Conservation (phyloP, 73 alveolate genomes). For the Paramecium biaurelia region DNA sequence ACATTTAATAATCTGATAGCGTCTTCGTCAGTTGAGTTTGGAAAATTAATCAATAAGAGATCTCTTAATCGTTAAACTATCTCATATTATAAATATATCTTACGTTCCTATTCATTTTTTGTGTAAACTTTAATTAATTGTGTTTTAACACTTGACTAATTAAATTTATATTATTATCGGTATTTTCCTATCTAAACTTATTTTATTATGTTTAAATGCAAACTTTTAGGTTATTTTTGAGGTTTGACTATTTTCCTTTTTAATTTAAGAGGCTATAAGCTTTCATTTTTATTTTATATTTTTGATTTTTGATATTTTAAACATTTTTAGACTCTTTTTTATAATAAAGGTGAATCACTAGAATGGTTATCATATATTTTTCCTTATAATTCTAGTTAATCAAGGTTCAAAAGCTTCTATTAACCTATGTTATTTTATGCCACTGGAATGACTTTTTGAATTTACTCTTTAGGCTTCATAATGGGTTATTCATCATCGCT, state of each 20-base stretch:
- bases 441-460: not conserved
- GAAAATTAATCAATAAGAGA: not conserved
- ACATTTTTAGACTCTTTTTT: not conserved
- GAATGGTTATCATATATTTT: not conserved
- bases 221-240: not conserved
- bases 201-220: not conserved
- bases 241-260: not conserved
- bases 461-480: not conserved
- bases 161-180: not conserved
- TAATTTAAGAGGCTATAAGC: not conserved
- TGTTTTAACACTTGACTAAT: constrained; percentile 2
- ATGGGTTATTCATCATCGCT: not conserved
- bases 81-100: not conserved
- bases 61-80: not conserved
- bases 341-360: not conserved
- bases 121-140: not conserved
- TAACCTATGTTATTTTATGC: not conserved
- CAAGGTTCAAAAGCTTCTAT: not conserved
- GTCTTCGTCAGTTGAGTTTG: constrained; percentile 30
- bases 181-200: not conserved
- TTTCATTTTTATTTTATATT: not conserved
- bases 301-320: not conserved
- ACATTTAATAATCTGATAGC: not conserved
- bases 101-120: constrained; percentile 5
- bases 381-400: not conserved